Base-by-base conservation (phyloP, 2,329 filamentous ascomycete species). In the Sarocladium kiliense region DNA sequence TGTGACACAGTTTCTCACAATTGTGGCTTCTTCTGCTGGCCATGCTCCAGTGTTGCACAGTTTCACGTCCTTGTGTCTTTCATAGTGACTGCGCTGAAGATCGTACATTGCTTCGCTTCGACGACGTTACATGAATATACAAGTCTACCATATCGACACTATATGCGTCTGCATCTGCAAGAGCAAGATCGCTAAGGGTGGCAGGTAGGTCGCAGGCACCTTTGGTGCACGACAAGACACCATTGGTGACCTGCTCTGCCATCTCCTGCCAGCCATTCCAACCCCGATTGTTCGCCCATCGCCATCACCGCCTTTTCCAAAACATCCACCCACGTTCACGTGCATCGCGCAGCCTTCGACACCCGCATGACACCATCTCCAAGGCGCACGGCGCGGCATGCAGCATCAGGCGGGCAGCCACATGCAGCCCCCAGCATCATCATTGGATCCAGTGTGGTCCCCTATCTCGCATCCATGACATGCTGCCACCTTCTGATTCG, bases 361-460 rank as follows among this genome's bases (percentile, higher is more conserved):
- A 53, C 50, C 25, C 23, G 50, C 50, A 53, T 53, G 50, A 39
- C 50, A 53, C 50, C 50, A 39, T 39, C 47, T 51, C 47, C n/a
- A n/a, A 51, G 16, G 26, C 47, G 47, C 47, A 51, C 23, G 27
- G 50, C 50, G 32, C 50, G 36, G 50, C 50, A 30, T 41, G 34
- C 50, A 53, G 50, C 36, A 53, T 53, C 50, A 53, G 50, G 50
- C 36, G 50, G 32, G 50, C 50, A 41, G 34, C 32, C 47, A 51
- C 47, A 51, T 51, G 47, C 47, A 51, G 47, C 47, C 19, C 26
- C 16, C 27, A 51, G 47, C 47, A 21, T 51, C 47, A 16, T 51
- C 47, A 51, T 51, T 51, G 47, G 47, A 16, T 36, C 47, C 27
- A 32, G 47, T 36, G 27, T 36, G 26, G 27, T 51, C 47, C 44